A percentile compares a stretch with the other conserved stretches of the same genome.
Conservation (phyloP, 1,139 yeast genomes). For the Suhomyces yuchorum region DNA sequence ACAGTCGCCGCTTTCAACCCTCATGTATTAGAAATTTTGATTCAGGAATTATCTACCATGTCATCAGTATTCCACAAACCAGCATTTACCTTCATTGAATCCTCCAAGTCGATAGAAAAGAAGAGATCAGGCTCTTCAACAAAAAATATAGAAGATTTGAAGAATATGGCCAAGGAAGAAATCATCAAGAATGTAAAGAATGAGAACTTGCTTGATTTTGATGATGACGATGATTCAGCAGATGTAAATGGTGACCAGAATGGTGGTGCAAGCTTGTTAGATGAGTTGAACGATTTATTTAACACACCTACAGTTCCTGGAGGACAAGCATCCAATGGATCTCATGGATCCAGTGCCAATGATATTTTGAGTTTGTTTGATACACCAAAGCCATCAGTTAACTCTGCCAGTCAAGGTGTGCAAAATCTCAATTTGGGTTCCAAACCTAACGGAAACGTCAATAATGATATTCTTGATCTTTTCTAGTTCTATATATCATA, state of each 20-base stretch:
- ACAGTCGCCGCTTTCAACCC: slow-evolving; percentile 75
- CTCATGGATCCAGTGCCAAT: slow-evolving; percentile 26
- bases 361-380: slow-evolving; percentile 50
- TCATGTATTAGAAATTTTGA: slow-evolving; percentile 62
- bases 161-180: slow-evolving; percentile 75
- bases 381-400: slow-evolving; percentile 16
- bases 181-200: slow-evolving; percentile 66
- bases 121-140: slow-evolving; percentile 18
- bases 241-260: slow-evolving; percentile 20
- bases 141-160: slow-evolving; percentile 65
- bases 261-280: slow-evolving; percentile 42
- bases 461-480: slow-evolving; percentile 58
- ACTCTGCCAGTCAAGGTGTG: slow-evolving; percentile 22
- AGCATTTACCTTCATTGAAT: slow-evolving; percentile 63
- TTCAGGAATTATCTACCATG: slow-evolving; percentile 78
- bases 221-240: slow-evolving; percentile 46
- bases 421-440: slow-evolving; percentile 26
- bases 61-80: slow-evolving; percentile 92
- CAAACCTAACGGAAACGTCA: slow-evolving; percentile 17
- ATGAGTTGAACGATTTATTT: slow-evolving; percentile 71
- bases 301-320: slow-evolving; percentile 33
- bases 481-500: slow-evolving; percentile 33
- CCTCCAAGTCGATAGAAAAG: slow-evolving; percentile 30
- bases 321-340: slow-evolving; percentile 13
- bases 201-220: slow-evolving; percentile 83